Conservation (phyloP, 768 basidiomycete species). For the Amanita rubescens region DNA sequence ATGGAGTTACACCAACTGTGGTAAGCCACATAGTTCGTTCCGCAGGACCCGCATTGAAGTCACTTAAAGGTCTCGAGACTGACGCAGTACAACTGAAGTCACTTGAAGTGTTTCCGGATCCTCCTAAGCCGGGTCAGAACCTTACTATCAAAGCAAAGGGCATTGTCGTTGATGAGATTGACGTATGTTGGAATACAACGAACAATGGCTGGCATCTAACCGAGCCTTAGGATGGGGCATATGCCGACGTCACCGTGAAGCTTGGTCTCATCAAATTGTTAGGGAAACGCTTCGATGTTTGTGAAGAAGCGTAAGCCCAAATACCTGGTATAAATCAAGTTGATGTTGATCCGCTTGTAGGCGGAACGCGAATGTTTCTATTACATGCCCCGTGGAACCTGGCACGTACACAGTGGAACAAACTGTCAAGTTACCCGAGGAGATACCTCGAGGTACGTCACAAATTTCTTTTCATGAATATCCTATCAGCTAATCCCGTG, state of each 20-base stretch:
- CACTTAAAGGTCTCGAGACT: constrained; percentile 30
- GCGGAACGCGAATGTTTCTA: constrained; percentile 59
- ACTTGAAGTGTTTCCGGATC: constrained; percentile 77
- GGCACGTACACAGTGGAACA: constrained; percentile 72
- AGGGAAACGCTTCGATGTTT: constrained; percentile 77
- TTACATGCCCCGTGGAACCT: constrained; percentile 78
- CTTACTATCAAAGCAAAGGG: constrained; percentile 82
- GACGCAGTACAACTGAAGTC: constrained; percentile 58
- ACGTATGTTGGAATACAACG: constrained; percentile 37
- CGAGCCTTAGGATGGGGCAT: constrained; percentile 74
- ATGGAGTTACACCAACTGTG: constrained; percentile 72
- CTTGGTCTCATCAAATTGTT: constrained; percentile 91
- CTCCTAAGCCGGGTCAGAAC: constrained; percentile 80
- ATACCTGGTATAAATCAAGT: not conserved
- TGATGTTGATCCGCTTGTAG: constrained; percentile 30
- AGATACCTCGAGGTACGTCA: constrained; percentile 71
- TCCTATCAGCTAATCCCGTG: constrained; percentile 4
- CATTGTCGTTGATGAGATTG: constrained; percentile 45
- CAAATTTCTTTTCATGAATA: not conserved
- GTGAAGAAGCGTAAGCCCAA: constrained; percentile 90
- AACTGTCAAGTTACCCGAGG: constrained; percentile 80
- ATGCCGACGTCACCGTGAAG: constrained; percentile 85
- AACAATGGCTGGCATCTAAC: not conserved
- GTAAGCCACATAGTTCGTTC: constrained; percentile 36
- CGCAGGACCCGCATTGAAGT: constrained; percentile 3